phyloP scores from a whole-genome alignment of 768 basidiomycete genomes.

The Leccinum fibrillosum region DNA sequence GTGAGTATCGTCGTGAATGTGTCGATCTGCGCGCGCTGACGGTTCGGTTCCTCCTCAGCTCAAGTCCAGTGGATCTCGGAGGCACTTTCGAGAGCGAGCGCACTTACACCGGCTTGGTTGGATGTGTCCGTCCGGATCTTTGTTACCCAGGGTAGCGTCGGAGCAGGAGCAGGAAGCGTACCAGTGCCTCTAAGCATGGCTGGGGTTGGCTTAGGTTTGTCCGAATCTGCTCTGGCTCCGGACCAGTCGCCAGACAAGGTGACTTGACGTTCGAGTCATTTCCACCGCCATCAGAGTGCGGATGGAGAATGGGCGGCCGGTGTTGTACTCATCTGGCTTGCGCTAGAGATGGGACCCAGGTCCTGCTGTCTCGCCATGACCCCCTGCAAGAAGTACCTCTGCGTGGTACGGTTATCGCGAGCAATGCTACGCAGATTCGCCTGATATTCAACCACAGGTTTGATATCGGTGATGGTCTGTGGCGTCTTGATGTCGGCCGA shows the following conservation, averaged over 20 bases:
- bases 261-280: background rate
- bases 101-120: conserved; percentile 28
- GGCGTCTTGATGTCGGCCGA: conserved; percentile 70
- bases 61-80: conserved; percentile 42
- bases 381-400: conserved; percentile 54
- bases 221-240: conserved; percentile 5
- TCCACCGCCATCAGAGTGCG: conserved; percentile 19
- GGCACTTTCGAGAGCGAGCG: conserved; percentile 28
- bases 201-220: background rate
- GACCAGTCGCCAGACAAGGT: conserved; percentile 18
- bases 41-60: background rate
- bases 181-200: background rate
- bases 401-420: conserved; percentile 53
- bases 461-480: conserved; percentile 41
- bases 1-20: conserved; percentile 26
- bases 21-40: background rate
- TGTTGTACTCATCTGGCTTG: conserved; percentile 16
- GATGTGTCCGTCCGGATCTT: conserved; percentile 40
- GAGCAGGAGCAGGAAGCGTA: conserved; percentile 3
- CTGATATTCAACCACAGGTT: conserved; percentile 54
- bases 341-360: conserved; percentile 67
- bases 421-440: conserved; percentile 49
- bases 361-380: conserved; percentile 61
- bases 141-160: conserved; percentile 30
- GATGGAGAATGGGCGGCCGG: conserved; percentile 40